Evolutionary conservation across 768 basidiomycete genomes (phyloP).

Genomic region (Tephrocybe sp.): DNA sequence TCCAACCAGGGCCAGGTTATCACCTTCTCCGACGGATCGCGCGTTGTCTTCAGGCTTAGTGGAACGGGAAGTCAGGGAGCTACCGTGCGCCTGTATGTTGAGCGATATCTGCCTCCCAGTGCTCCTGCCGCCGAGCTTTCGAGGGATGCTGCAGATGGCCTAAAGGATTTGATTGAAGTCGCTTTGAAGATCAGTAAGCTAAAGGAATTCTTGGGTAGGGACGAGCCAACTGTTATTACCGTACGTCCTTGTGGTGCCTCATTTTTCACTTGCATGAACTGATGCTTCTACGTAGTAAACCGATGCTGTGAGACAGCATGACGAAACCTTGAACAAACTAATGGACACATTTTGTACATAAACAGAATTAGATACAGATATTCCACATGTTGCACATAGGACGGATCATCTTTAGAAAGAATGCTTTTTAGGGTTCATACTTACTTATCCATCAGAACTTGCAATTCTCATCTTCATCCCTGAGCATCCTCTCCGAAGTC

Average conservation of each 20-base stretch:
- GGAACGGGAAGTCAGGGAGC: conserved; percentile 97
- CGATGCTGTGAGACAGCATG: neutral
- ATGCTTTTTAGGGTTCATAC: too few species aligned
- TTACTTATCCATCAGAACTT: too few species aligned
- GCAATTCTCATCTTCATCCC: too few species aligned
- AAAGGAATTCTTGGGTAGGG: conserved; percentile 79
- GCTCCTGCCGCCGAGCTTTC: conserved; percentile 68
- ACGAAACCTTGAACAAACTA: neutral
- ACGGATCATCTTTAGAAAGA: too few species aligned
- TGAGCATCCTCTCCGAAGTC: too few species aligned
- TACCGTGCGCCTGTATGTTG: conserved; percentile 94
- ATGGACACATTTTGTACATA: neutral
- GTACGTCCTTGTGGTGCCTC: conserved; percentile 38
- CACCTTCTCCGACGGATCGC: conserved; percentile 85
- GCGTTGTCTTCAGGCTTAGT: conserved; percentile 93
- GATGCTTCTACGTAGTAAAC: neutral
- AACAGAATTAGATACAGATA: neutral
- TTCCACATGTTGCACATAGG: neutral
- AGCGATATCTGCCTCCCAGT: conserved; percentile 78
- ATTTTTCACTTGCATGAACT: neutral
- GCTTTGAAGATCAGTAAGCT: conserved; percentile 84
- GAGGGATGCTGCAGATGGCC: conserved; percentile 81
- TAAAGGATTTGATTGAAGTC: conserved; percentile 95
- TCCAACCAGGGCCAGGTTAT: conserved; percentile 96
- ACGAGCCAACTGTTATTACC: conserved; percentile 96